Evolutionary conservation across 768 basidiomycete genomes (phyloP).

Genomic region (Steccherinum ochraceum): DNA sequence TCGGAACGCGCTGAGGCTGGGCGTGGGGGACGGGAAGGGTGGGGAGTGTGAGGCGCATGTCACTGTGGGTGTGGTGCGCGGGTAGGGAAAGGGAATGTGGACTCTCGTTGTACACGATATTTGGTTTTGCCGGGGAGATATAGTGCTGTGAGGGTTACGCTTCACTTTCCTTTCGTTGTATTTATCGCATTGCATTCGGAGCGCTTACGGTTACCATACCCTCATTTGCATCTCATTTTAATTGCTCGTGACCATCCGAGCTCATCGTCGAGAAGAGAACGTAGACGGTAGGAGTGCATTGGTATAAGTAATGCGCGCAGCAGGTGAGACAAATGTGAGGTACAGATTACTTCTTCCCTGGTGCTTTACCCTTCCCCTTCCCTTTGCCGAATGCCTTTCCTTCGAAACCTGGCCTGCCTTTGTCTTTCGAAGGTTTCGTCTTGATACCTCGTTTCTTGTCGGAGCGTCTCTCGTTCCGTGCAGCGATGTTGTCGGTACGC

Average conservation of each 20-base stretch:
- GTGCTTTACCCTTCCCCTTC: constrained; percentile 24
- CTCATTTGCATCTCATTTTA: background rate
- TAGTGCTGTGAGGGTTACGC: background rate
- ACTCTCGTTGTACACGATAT: too few relatives aligned
- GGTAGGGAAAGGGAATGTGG: constrained; percentile 25
- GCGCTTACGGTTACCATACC: background rate
- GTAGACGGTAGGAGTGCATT: too few relatives aligned
- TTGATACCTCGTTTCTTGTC: constrained; percentile 52
- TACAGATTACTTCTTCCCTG: constrained; percentile 12
- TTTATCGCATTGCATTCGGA: constrained; percentile 2
- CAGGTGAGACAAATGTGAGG: too few relatives aligned
- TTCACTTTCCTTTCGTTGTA: constrained; percentile 1
- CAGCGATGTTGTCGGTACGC: constrained; percentile 83
- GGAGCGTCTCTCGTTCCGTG: constrained; percentile 69
- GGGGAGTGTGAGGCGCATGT: constrained; percentile 44
- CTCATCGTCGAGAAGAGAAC: too few relatives aligned
- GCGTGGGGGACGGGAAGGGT: constrained; percentile 22
- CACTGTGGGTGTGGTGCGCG: constrained; percentile 68
- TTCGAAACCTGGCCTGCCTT: constrained; percentile 81
- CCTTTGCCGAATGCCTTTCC: constrained; percentile 69
- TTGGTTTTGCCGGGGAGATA: background rate
- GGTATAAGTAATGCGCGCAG: too few relatives aligned
- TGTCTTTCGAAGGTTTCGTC: constrained; percentile 40
- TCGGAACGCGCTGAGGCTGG: constrained; percentile 39
- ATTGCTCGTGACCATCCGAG: too few relatives aligned